phyloP scores from a whole-genome alignment of 176 grass and related monocot genomes.

The Tuctoria greenei region DNA sequence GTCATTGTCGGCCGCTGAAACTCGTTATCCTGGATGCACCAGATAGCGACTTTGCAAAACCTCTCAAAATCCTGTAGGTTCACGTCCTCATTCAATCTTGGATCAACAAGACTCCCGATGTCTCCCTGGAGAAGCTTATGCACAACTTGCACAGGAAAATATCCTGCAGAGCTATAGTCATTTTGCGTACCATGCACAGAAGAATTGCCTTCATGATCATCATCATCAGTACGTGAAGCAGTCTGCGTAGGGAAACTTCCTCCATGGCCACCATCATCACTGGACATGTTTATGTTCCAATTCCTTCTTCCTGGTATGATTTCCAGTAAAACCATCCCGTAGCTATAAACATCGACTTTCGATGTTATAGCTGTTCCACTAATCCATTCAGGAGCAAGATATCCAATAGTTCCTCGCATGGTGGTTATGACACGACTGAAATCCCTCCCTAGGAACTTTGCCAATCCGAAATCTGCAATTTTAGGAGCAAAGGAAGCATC shows the following conservation, averaged over 20 bases:
- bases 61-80: no score
- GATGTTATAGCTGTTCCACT: background rate
- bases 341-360: background rate
- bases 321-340: background rate
- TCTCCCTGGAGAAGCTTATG: background rate
- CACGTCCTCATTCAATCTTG: no score
- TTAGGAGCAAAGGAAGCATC: background rate
- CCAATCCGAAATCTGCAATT: background rate
- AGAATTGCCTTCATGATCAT: background rate
- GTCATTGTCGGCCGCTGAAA: no score
- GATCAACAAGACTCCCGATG: no score
- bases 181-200: background rate
- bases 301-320: background rate
- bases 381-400: background rate
- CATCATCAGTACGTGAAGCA: background rate
- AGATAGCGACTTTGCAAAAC: no score
- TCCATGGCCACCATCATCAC: background rate
- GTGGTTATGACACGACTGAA: background rate
- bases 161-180: background rate
- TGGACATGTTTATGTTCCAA: no score
- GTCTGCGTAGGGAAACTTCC: background rate
- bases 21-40: no score
- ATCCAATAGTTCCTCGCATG: background rate
- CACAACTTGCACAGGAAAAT: background rate
- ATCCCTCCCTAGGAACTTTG: background rate